Conservation (phyloP, 352 stramenopile species). For the Phytophthora megakarya region DNA sequence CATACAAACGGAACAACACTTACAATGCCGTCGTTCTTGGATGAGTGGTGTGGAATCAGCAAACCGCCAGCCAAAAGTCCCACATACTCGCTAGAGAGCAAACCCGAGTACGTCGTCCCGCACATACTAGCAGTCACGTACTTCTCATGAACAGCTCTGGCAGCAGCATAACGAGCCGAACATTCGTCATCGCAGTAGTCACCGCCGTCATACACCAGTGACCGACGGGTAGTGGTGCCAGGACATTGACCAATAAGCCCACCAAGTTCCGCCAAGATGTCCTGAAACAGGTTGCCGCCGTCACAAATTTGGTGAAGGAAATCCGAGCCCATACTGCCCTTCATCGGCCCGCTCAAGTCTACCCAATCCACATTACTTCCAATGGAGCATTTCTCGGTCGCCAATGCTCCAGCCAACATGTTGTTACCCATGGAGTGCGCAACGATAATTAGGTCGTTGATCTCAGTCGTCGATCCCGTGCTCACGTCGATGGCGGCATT, state of each 20-base stretch:
- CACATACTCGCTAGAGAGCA: slow-evolving; percentile 46
- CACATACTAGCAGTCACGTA: slow-evolving; percentile 52
- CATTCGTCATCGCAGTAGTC: slow-evolving; percentile 34
- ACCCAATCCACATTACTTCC: slow-evolving; percentile 45
- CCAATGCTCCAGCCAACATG: slow-evolving; percentile 53
- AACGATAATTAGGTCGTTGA: slow-evolving; percentile 58
- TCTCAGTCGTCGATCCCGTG: slow-evolving; percentile 38
- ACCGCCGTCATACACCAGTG: slow-evolving; percentile 48
- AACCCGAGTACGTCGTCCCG: slow-evolving; percentile 44
- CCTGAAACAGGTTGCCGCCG: slow-evolving; percentile 28
- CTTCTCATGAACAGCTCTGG: slow-evolving; percentile 36
- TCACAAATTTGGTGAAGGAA: slow-evolving; percentile 49
- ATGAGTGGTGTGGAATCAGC: slow-evolving; percentile 53
- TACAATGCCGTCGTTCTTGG: slow-evolving; percentile 64
- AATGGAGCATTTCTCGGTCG: slow-evolving; percentile 50
- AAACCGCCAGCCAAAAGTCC: slow-evolving; percentile 40
- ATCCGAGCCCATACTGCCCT: slow-evolving; percentile 57
- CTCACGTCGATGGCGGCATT: slow-evolving; percentile 40
- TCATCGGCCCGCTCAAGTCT: slow-evolving; percentile 46
- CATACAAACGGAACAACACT: slow-evolving; percentile 9
- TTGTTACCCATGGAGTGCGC: slow-evolving; percentile 70
- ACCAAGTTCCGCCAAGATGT: slow-evolving; percentile 30
- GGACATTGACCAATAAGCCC: slow-evolving; percentile 52
- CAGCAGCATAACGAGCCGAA: slow-evolving; percentile 39
- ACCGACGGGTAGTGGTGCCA: slow-evolving; percentile 33